These are phyloP conservation scores for Apiospora saccharicola DNA, from an alignment of 2,329 filamentous ascomycete species.

Conservation along the genomic window DNA sequence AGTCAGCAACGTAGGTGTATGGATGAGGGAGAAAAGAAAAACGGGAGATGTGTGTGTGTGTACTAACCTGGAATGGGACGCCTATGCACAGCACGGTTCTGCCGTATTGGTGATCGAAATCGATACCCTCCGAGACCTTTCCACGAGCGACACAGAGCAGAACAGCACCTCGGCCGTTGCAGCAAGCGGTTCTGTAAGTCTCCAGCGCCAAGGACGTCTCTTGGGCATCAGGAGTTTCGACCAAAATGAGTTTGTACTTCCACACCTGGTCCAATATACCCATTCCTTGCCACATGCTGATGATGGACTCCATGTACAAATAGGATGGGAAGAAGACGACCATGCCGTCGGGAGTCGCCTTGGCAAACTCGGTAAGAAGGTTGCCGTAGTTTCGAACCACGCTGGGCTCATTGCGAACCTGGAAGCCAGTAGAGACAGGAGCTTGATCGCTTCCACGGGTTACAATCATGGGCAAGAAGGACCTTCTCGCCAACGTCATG, in stretches of 20 bases:
- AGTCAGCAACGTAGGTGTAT: background rate
- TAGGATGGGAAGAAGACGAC: constrained; percentile 99
- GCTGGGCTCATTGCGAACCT: constrained; percentile 92
- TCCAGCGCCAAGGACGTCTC: constrained; percentile 95
- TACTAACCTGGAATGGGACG: constrained; percentile 75
- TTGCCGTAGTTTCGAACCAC: constrained; percentile 98
- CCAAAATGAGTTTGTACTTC: constrained; percentile 98
- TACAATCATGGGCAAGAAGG: constrained; percentile 98
- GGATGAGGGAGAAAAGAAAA: background rate
- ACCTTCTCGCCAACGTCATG: constrained; percentile 92
- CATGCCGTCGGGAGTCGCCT: constrained; percentile 93
- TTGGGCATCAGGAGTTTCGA: constrained; percentile 96
- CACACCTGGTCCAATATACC: constrained; percentile 96
- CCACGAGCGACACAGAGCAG: constrained; percentile 94
- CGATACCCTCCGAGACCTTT: constrained; percentile 97
- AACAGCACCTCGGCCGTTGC: constrained; percentile 93
- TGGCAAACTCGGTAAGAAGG: constrained; percentile 91
- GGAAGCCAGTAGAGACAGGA: constrained; percentile 90
- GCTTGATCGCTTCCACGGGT: constrained; percentile 95
- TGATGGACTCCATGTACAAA: constrained; percentile 98
- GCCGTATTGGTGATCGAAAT: constrained; percentile 99
- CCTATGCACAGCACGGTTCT: constrained; percentile 95
- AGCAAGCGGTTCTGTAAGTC: constrained; percentile 96
- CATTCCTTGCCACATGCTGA: constrained; percentile 99
- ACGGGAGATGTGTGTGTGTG: background rate